Evolutionary conservation across 2,329 filamentous ascomycete species (phyloP).

Genomic region (Fusarium nisikadoi): DNA sequence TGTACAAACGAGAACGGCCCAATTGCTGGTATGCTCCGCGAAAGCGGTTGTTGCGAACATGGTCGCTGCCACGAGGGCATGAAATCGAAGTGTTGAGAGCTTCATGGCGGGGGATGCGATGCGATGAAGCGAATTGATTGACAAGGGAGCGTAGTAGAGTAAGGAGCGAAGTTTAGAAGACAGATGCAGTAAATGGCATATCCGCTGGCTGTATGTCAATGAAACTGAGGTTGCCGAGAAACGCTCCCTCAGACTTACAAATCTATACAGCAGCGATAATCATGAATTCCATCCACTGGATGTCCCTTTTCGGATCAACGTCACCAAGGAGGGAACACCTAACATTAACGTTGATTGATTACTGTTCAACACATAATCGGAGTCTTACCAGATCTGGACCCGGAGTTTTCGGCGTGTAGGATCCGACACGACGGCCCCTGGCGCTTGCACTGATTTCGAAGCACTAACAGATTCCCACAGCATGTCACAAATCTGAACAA

Average conservation of each 20-base stretch:
- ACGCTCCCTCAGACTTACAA: conserved; percentile 40
- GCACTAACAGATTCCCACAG: conserved; percentile 38
- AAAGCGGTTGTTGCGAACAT: conserved; percentile 59
- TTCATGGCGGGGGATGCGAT: conserved; percentile 57
- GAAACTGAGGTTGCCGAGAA: conserved; percentile 28
- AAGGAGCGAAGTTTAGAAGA: conserved; percentile 24
- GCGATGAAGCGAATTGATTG: conserved; percentile 11
- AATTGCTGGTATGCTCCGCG: conserved; percentile 94
- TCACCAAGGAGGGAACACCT: conserved; percentile 36
- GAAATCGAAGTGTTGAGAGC: conserved; percentile 57
- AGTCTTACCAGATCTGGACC: conserved; percentile 11
- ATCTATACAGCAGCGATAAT: conserved; percentile 32
- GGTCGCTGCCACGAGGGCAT: conserved; percentile 60
- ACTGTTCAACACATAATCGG: conserved; percentile 1
- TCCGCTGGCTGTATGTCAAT: conserved; percentile 12
- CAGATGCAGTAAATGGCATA: conserved; percentile 29
- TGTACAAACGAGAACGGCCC: conserved; percentile 98
- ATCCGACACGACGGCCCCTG: conserved; percentile 33
- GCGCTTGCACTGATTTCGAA: conserved; percentile 32
- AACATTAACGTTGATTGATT: not conserved
- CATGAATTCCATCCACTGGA: conserved; percentile 22
- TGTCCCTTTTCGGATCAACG: conserved; percentile 36
- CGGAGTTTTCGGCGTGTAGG: conserved; percentile 37
- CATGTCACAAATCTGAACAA: not conserved
- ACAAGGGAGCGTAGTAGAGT: conserved; percentile 9